Evolutionary conservation across 2,329 filamentous ascomycete genomes (phyloP).

Genomic region (Colletotrichum sp.): DNA sequence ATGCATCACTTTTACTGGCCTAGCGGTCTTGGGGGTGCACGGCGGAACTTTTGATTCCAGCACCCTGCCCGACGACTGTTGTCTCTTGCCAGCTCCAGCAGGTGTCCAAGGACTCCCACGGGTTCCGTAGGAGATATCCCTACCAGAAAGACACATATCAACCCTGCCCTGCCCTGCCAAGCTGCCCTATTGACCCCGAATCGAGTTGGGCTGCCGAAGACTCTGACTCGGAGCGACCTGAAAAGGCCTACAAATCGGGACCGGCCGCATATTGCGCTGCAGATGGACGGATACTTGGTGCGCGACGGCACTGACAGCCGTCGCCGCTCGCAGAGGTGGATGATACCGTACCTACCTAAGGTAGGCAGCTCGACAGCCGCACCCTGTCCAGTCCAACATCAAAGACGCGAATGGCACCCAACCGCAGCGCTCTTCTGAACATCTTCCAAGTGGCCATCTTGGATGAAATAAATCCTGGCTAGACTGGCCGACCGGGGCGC

Average conservation of each 20-base stretch:
- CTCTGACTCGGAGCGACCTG: slow-evolving; percentile 10
- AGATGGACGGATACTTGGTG: not conserved
- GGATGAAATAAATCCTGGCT: slow-evolving; percentile 1
- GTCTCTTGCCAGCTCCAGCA: not conserved
- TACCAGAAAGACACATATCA: not conserved
- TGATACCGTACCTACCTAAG: not conserved
- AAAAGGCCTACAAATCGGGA: not conserved
- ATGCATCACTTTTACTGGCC: slow-evolving; percentile 5
- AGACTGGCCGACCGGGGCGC: slow-evolving; percentile 11
- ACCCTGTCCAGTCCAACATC: not conserved
- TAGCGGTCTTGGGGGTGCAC: slow-evolving; percentile 7
- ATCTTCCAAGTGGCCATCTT: not conserved
- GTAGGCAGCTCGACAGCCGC: not conserved
- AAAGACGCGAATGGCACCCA: not conserved
- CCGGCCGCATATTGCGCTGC: not conserved
- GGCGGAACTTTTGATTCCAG: slow-evolving; percentile 7
- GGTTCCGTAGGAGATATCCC: not conserved
- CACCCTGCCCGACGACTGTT: not conserved
- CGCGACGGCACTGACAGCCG: not conserved
- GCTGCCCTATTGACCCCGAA: slow-evolving; percentile 9
- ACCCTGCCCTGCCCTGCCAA: slow-evolving; percentile 1
- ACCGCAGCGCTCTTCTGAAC: not conserved
- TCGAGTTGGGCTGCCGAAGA: not conserved
- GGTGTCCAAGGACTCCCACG: not conserved
- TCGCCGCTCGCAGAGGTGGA: not conserved